Evolutionary conservation across 768 basidiomycete species (phyloP).

Genomic region (Pleurotus pulmonarius): DNA sequence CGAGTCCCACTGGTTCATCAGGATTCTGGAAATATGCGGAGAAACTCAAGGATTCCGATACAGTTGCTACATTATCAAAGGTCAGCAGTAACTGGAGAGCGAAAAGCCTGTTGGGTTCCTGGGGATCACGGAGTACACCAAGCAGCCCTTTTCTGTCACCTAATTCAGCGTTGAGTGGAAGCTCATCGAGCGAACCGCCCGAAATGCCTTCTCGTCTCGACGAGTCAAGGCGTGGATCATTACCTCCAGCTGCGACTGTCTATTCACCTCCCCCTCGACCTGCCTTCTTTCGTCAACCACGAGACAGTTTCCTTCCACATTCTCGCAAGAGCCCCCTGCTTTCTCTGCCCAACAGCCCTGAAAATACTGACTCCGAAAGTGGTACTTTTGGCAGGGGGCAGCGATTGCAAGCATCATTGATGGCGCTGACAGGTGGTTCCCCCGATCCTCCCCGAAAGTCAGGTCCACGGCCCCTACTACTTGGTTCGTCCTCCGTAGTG

Average conservation of each 20-base stretch:
- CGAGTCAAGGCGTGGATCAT: slow-evolving; percentile 31
- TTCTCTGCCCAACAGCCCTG: slow-evolving; percentile 30
- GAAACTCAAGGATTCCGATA: slow-evolving; percentile 69
- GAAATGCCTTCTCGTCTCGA: not conserved
- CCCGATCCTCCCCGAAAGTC: slow-evolving; percentile 35
- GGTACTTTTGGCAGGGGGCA: slow-evolving; percentile 34
- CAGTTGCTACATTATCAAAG: slow-evolving; percentile 67
- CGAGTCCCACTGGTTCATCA: slow-evolving; percentile 19
- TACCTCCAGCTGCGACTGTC: slow-evolving; percentile 32
- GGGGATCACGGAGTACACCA: slow-evolving; percentile 22
- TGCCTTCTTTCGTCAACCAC: slow-evolving; percentile 50
- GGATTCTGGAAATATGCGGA: slow-evolving; percentile 70
- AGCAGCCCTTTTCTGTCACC: slow-evolving; percentile 7
- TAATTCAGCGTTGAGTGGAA: not conserved
- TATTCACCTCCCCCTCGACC: slow-evolving; percentile 60
- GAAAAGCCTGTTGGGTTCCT: slow-evolving; percentile 47
- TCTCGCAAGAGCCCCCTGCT: slow-evolving; percentile 20
- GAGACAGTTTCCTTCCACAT: slow-evolving; percentile 46
- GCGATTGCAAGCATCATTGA: slow-evolving; percentile 38
- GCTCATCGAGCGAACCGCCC: slow-evolving; percentile 3
- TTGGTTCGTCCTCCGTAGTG: slow-evolving; percentile 48
- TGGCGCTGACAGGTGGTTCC: slow-evolving; percentile 32
- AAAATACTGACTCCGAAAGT: slow-evolving; percentile 22
- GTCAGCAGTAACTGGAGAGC: slow-evolving; percentile 76
- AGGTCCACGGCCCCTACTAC: slow-evolving; percentile 63